Evolutionary conservation across 345 rosid genomes (phyloP).

Genomic region (Dovyalis caffra): DNA sequence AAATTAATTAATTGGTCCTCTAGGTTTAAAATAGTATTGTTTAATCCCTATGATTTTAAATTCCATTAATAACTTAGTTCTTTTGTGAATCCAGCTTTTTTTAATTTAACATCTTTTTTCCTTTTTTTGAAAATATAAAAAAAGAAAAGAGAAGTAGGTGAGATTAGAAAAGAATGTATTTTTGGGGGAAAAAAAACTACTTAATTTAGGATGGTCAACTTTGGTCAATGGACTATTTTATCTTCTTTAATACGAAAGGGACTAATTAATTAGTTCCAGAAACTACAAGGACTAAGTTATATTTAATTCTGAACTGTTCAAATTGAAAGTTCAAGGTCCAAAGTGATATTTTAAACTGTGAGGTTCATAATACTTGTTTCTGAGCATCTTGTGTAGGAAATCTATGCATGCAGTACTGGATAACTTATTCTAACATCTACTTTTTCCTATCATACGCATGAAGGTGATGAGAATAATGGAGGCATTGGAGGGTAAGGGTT

Average conservation of each 20-base stretch:
- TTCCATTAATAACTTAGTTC: neutral
- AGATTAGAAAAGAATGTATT: too few relatives aligned
- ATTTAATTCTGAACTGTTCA: neutral
- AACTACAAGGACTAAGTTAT: neutral
- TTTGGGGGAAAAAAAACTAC: neutral
- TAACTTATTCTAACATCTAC: neutral
- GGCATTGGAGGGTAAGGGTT: conserved; percentile 89
- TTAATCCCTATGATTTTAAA: neutral
- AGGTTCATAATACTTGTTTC: neutral
- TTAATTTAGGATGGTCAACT: neutral
- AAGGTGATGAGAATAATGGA: conserved; percentile 92
- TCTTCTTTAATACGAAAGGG: neutral
- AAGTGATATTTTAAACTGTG: neutral
- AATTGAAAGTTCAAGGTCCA: neutral
- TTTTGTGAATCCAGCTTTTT: neutral
- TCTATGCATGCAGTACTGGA: neutral
- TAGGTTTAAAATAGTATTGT: neutral
- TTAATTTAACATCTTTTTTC: neutral
- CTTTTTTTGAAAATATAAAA: too few relatives aligned
- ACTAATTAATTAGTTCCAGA: neutral
- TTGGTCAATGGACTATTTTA: neutral
- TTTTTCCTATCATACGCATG: neutral
- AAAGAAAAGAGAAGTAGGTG: neutral
- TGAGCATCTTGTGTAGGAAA: neutral
- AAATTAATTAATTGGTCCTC: neutral